Base-by-base conservation (phyloP, 208 protist genomes). In the Acanthamoeba healyi region DNA sequence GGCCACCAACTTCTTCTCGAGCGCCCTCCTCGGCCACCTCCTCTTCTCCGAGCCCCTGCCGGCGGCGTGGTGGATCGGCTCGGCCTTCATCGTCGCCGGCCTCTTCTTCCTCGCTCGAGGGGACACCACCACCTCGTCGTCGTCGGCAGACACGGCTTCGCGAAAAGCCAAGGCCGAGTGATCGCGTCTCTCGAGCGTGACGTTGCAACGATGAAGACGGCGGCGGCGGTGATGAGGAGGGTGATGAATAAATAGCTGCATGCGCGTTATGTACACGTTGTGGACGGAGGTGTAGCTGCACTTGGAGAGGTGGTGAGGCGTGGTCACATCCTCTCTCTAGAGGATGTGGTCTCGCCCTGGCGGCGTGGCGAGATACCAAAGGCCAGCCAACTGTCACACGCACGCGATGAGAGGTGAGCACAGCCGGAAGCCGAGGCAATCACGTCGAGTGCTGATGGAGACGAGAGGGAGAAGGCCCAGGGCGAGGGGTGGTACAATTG, bases 1-100 rank as follows among this genome's bases (percentile, higher is more conserved):
- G 56, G 46, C 84, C 34, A 91, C 84, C 36, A 91, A 91, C 84
- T 91, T 91, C 84, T 91, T 91, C 54, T 72, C 58, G 12, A 91
- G 84, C 58, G 84, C 84, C 36, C 36, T 91, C 0, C 38, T 91
- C 14, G 84, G 56, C 26, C 58, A 72, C 38, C 46, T 91, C 6
- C 84, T 91, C 84, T 91, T 91, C 38, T 7, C 49, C 29, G 84
- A 91, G 32, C 58, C 84, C 15, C 84, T 91, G 17, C 58, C 84
- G 32, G 24, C 56, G 29, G 22, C 56, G 34, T 91, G 84, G 84
- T 63, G 56, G 84, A 34, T 91, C 26, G 84, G 84, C 36, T 63
- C 84, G 5, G 34, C 38, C 34, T 91, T 91, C 56, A 70, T 91
- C 24, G 7, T 91, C 17, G 34, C 38, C 32, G 84, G 84, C 84